phyloP scores from a whole-genome alignment of 768 basidiomycete species.

The Tulasnella sp. region DNA sequence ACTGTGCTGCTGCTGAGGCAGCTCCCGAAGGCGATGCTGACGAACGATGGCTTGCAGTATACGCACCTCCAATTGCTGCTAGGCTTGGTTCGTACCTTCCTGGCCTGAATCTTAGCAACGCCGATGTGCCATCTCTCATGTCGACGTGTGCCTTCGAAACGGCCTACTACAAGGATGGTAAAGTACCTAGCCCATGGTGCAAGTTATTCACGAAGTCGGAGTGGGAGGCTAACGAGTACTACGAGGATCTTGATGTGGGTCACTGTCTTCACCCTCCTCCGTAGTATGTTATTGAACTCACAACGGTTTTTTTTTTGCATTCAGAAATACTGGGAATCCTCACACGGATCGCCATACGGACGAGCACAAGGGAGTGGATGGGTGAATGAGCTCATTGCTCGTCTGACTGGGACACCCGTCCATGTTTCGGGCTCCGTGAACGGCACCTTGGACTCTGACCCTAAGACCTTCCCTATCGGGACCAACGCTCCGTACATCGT shows the following conservation, averaged over 20 bases:
- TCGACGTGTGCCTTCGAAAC: slow-evolving; percentile 14
- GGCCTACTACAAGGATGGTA: background rate
- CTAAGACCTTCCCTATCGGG: slow-evolving; percentile 15
- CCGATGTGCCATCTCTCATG: slow-evolving; percentile 3
- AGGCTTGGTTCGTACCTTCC: background rate
- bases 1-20: background rate
- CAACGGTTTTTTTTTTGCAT: too few species aligned
- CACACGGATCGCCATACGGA: background rate
- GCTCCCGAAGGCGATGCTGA: background rate
- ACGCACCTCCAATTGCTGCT: background rate
- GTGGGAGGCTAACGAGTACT: slow-evolving; percentile 12
- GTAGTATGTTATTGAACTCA: background rate
- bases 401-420: slow-evolving; percentile 17
- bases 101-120: background rate
- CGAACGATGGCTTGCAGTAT: background rate
- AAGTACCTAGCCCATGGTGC: slow-evolving; percentile 7
- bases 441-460: slow-evolving; percentile 7
- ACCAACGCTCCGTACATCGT: slow-evolving; percentile 6
- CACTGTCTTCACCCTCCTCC: background rate
- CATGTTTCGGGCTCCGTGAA: slow-evolving; percentile 4
- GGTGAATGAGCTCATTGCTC: slow-evolving; percentile 17
- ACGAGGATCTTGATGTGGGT: slow-evolving; percentile 12
- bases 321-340: slow-evolving; percentile 10
- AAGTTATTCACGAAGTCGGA: background rate
- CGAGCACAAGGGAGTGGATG: slow-evolving; percentile 9